Base-by-base conservation (phyloP, 139 green algal species). In the Chlamydomonas schloesseri region DNA sequence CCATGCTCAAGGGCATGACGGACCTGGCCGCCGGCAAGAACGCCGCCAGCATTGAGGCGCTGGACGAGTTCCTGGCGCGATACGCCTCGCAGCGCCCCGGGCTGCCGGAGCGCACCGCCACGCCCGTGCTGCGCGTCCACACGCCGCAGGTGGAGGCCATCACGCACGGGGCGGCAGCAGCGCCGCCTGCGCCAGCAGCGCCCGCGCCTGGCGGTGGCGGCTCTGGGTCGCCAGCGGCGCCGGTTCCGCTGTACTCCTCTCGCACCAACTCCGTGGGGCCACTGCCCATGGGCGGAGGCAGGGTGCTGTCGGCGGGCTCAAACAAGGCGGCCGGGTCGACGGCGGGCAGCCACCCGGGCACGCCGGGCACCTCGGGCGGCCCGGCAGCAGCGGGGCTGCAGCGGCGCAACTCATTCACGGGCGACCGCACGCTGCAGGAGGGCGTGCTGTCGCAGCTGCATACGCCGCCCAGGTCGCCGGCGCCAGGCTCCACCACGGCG, bases 61-160 rank as follows among this genome's bases (percentile, higher is more conserved):
- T 91, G 24, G 88, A 91, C 55, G 76, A 68, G 0, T 91, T 91
- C 76, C 82, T 91, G 33, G 33, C 76, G 26, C 75, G 82, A 1
- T 91, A 88, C 86, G 83, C 78, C 42, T 42, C 47, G 14, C 55
- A 80, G 60, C 78, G 71, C n/a, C 58, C 78, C 31, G 72, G 71
- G 26, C 64, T 80, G 50, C 71, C 71, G 14, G 86, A 84, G 71
- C 71, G 71, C 33, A 90, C 65, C 34, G 60, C 55, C 64, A 84
- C 83, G 26, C 83, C 83, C 47, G 73, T 83, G 13, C 73, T 88
- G 15, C 73, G 83, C 6, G 2, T 88, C 33, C 50, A 73, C 33
- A 88, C 83, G 1, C 83, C 83, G 24, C 1, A 58, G n/a, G 14
- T 73, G 47, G 50, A 71, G 31, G 6, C 67, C 15, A 46, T 64